Evolutionary conservation across 495 filamentous ascomycete species (phyloP).

Genomic region (Penicillium antarcticum): DNA sequence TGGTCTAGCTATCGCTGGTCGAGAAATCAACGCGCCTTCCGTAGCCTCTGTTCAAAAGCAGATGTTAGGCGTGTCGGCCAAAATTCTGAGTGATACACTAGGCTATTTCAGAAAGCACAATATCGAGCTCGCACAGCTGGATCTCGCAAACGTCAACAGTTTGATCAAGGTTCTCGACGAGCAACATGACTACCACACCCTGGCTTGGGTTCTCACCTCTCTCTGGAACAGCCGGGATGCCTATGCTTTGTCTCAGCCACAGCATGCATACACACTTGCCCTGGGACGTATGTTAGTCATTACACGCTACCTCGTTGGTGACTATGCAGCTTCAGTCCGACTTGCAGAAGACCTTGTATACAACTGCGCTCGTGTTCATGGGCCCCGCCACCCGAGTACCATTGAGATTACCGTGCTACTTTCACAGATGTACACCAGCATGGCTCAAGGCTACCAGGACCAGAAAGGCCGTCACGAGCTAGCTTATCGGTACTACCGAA

Average conservation of each 20-base stretch:
- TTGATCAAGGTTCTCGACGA: slow-evolving; percentile 26
- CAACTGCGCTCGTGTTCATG: slow-evolving; percentile 14
- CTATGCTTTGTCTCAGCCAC: slow-evolving; percentile 8
- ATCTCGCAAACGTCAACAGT: slow-evolving; percentile 17
- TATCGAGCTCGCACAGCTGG: slow-evolving; percentile 8
- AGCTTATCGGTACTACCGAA: slow-evolving; percentile 25
- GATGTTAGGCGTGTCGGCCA: no score
- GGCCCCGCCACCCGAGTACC: no score
- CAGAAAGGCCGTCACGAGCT: slow-evolving; percentile 18
- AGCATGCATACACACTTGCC: slow-evolving; percentile 20
- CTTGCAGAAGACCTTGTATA: slow-evolving; percentile 31
- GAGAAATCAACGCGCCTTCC: no score
- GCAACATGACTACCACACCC: slow-evolving; percentile 24
- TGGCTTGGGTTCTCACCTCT: slow-evolving; percentile 22
- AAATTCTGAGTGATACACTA: no score
- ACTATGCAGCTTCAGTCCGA: slow-evolving; percentile 16
- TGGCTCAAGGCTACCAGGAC: slow-evolving; percentile 9
- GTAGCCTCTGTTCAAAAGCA: no score
- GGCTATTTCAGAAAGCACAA: no score
- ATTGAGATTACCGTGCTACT: no score
- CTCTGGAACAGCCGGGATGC: slow-evolving; percentile 27
- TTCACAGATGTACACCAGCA: no score
- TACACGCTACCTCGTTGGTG: slow-evolving; percentile 26
- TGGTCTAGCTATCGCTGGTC: no score
- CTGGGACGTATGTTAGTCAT: slow-evolving; percentile 30